phyloP scores from a whole-genome alignment of 176 grass and related monocot species.

The Leersia perrieri region DNA sequence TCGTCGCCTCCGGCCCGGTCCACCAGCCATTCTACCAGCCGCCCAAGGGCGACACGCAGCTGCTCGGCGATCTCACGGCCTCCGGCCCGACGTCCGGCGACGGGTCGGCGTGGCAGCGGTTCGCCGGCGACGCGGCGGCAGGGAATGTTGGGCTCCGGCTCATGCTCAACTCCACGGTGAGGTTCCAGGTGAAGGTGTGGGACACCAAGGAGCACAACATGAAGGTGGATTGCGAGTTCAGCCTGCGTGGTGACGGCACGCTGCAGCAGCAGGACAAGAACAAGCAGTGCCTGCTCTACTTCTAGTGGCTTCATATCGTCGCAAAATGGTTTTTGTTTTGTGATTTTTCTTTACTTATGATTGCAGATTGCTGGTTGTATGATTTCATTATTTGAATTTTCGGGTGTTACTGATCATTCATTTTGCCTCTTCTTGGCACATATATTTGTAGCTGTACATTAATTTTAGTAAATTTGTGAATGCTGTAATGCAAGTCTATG shows the following conservation, averaged over 20 bases:
- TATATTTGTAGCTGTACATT: neutral
- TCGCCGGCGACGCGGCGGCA: slow-evolving; percentile 38
- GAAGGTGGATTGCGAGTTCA: slow-evolving; percentile 56
- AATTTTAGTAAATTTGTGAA: neutral
- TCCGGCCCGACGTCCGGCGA: slow-evolving; percentile 22
- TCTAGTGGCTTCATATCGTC: slow-evolving; percentile 5
- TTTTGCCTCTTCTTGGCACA: neutral
- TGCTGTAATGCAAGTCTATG: neutral
- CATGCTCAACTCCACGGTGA: slow-evolving; percentile 53
- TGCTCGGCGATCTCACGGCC: slow-evolving; percentile 37
- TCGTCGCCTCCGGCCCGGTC: slow-evolving; percentile 51
- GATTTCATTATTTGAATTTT: slow-evolving; percentile 10
- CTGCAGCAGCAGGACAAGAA: slow-evolving; percentile 39
- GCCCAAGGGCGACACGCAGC: slow-evolving; percentile 54
- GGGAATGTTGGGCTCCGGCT: slow-evolving; percentile 48
- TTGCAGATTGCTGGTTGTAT: neutral
- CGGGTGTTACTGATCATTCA: neutral
- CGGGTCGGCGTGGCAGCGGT: slow-evolving; percentile 24
- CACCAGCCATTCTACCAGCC: slow-evolving; percentile 54
- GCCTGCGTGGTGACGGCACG: slow-evolving; percentile 35
- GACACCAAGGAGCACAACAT: slow-evolving; percentile 61
- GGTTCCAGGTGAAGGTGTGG: slow-evolving; percentile 73
- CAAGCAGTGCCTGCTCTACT: slow-evolving; percentile 35
- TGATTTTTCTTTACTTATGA: neutral
- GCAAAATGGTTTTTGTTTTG: no score